phyloP scores from a whole-genome alignment of 2,329 filamentous ascomycete species.

The Parastagonospora nodorum region DNA sequence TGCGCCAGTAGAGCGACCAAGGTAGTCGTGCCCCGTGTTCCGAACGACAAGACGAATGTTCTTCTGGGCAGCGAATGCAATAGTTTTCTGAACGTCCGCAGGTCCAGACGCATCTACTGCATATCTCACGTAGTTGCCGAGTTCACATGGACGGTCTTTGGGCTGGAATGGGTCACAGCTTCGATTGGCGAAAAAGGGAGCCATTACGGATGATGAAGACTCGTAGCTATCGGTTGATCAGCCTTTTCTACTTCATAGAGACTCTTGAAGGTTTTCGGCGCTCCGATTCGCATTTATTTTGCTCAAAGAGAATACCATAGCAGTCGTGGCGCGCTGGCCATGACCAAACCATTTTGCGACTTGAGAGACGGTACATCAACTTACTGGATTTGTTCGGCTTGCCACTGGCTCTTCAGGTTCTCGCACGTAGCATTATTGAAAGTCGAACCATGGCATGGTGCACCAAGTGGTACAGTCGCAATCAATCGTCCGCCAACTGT shows the following conservation, averaged over 20 bases:
- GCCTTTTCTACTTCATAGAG: no score
- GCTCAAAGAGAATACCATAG: no score
- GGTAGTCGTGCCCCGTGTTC: slow-evolving; percentile 39
- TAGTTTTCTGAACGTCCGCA: slow-evolving; percentile 17
- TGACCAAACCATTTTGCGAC: neutral
- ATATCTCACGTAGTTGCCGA: slow-evolving; percentile 30
- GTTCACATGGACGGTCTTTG: slow-evolving; percentile 18
- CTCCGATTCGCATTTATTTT: no score
- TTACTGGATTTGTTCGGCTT: slow-evolving; percentile 4
- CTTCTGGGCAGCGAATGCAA: slow-evolving; percentile 23
- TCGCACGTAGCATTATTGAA: slow-evolving; percentile 20
- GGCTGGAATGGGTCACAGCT: slow-evolving; percentile 29
- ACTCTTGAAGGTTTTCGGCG: no score
- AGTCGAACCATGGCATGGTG: slow-evolving; percentile 21
- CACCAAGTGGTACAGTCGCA: slow-evolving; percentile 26
- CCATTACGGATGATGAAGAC: slow-evolving; percentile 31
- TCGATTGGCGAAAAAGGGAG: slow-evolving; percentile 28
- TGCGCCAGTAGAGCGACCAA: slow-evolving; percentile 21
- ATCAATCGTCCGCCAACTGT: slow-evolving; percentile 23
- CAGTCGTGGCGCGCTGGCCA: no score
- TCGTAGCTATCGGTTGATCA: slow-evolving; percentile 10
- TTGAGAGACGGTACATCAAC: slow-evolving; percentile 13
- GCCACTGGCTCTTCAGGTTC: slow-evolving; percentile 17
- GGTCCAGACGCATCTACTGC: slow-evolving; percentile 21
- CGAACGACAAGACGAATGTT: slow-evolving; percentile 36